A percentile compares a stretch with the other conserved stretches of the same genome.
These are phyloP conservation scores for Aspergillus affinis DNA, from an alignment of 495 filamentous ascomycete species.

Conservation along the genomic window DNA sequence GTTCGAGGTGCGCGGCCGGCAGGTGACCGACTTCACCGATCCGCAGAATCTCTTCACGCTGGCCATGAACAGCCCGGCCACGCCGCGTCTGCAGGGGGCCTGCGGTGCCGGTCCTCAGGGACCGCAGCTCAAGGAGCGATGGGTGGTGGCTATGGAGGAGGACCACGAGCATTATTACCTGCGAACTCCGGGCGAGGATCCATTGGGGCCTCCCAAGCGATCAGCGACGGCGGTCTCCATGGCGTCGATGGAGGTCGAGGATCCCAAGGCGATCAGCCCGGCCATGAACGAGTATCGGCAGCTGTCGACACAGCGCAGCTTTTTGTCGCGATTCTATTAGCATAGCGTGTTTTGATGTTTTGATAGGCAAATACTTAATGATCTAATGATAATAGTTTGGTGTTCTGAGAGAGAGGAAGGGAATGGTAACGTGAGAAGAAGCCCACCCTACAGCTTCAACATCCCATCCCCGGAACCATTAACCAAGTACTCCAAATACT, in stretches of 20 bases:
- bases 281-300: slow-evolving; percentile 34
- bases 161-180: slow-evolving; percentile 41
- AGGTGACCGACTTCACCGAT: slow-evolving; percentile 74
- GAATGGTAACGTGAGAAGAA: no score
- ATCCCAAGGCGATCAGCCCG: slow-evolving; percentile 26
- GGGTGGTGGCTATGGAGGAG: slow-evolving; percentile 54
- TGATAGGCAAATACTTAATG: not conserved
- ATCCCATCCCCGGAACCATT: no score
- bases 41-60: slow-evolving; percentile 70
- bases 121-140: slow-evolving; percentile 54
- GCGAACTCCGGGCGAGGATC: slow-evolving; percentile 30
- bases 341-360: not conserved
- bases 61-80: slow-evolving; percentile 65
- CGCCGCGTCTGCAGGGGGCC: slow-evolving; percentile 52
- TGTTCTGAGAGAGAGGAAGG: no score
- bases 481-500: no score
- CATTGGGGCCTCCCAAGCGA: not conserved
- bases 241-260: slow-evolving; percentile 24
- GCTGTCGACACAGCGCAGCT: slow-evolving; percentile 26
- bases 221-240: slow-evolving; percentile 2
- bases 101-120: slow-evolving; percentile 63
- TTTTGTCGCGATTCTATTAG: slow-evolving; percentile 31
- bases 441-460: no score
- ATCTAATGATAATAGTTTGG: not conserved
- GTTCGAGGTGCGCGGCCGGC: slow-evolving; percentile 46